Conservation (phyloP, 2,329 filamentous ascomycete genomes). For the Botrytis fragariae region DNA sequence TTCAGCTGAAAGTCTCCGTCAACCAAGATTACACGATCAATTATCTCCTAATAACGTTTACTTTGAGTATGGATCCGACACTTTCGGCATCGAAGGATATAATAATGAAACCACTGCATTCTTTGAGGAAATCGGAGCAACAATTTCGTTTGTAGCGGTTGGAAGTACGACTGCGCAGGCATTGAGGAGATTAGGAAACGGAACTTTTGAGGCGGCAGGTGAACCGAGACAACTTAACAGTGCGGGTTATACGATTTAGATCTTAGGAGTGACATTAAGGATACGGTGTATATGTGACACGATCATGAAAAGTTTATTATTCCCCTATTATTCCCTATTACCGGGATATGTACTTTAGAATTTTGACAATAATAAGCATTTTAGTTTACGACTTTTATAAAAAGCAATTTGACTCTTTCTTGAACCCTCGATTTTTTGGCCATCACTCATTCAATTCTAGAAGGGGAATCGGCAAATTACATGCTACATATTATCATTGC, state of each 20-base stretch:
- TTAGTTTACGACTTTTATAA: neutral
- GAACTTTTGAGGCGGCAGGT: constrained; percentile 70
- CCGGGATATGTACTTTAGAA: neutral
- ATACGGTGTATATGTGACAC: neutral
- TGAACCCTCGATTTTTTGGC: neutral
- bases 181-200: constrained; percentile 57
- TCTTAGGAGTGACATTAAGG: neutral
- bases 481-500: neutral
- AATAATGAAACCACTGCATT: constrained; percentile 60
- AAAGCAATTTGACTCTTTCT: neutral
- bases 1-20: constrained; percentile 51
- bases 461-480: rapidly evolving
- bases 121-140: constrained; percentile 56
- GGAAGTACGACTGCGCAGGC: constrained; percentile 62
- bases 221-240: constrained; percentile 74
- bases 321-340: neutral
- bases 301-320: neutral
- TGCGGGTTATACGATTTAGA: constrained; percentile 55
- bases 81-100: constrained; percentile 45
- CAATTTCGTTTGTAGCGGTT: constrained; percentile 57
- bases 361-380: neutral
- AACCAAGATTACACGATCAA: constrained; percentile 64
- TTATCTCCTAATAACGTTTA: constrained; percentile 53
- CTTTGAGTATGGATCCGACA: constrained; percentile 52
- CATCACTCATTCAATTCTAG: neutral